A percentile compares a stretch with the other conserved stretches of the same genome.
Conservation (phyloP, 2,329 filamentous ascomycete species). For the Tricladium varicosporioides region DNA sequence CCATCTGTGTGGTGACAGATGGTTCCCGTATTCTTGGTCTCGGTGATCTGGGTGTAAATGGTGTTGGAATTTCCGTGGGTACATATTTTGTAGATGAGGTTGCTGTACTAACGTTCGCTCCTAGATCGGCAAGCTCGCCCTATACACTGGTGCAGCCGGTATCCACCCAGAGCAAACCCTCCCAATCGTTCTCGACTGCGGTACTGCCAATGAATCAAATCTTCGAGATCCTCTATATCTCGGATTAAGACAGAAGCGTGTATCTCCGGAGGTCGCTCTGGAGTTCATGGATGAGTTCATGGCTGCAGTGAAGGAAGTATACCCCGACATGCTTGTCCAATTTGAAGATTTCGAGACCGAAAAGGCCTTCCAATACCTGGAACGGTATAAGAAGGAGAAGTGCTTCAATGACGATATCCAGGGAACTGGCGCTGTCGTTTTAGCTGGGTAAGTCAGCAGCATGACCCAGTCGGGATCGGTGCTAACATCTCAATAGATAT, state of each 20-base stretch:
- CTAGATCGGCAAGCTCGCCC: conserved; percentile 84
- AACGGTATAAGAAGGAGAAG: conserved; percentile 87
- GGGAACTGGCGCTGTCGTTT: conserved; percentile 91
- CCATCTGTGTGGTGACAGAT: conserved; percentile 96
- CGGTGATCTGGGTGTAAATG: conserved; percentile 93
- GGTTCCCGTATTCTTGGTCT: conserved; percentile 90
- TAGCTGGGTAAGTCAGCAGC: conserved; percentile 63
- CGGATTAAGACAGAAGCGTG: conserved; percentile 80
- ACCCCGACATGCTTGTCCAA: conserved; percentile 70
- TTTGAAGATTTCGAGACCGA: conserved; percentile 97
- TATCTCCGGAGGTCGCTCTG: conserved; percentile 73
- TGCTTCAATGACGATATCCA: conserved; percentile 99
- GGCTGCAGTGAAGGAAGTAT: conserved; percentile 77
- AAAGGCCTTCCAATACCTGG: conserved; percentile 87
- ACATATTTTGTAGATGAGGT: neutral
- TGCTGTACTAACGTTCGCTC: conserved; percentile 8
- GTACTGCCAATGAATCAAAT: conserved; percentile 65
- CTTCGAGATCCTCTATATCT: conserved; percentile 77
- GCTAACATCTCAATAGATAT: conserved; percentile 44
- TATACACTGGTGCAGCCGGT: conserved; percentile 94
- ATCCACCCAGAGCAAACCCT: conserved; percentile 86
- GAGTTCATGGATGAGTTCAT: conserved; percentile 98
- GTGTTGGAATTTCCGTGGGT: conserved; percentile 90
- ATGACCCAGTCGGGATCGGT: too few species aligned
- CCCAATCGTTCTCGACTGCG: conserved; percentile 65